Conservation (phyloP, 2,329 filamentous ascomycete genomes). For the Pseudogymnoascus sp. region DNA sequence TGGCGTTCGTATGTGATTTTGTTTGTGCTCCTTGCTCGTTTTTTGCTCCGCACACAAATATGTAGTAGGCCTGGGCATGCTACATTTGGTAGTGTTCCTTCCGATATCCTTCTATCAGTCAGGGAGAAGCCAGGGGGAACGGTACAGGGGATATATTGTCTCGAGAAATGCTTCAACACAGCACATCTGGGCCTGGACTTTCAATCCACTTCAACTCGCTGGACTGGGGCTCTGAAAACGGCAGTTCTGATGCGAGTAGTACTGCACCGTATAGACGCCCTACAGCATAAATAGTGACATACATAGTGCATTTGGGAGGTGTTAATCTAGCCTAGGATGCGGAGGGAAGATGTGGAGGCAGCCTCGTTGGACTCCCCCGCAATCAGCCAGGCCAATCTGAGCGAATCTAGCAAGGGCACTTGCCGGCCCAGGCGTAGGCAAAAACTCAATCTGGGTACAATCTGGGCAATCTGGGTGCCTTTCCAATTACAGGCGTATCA, state of each 20-base stretch:
- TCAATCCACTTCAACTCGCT: not conserved
- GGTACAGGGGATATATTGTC: not conserved
- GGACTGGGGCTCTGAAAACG: not conserved
- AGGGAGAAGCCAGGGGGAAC: too few relatives aligned
- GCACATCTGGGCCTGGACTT: not conserved
- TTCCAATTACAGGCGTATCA: not conserved
- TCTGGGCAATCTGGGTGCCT: too few relatives aligned
- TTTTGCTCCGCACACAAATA: not conserved
- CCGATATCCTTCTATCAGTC: not conserved
- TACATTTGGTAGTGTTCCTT: not conserved
- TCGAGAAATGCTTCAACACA: not conserved
- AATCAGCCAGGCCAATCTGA: not conserved
- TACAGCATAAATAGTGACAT: not conserved
- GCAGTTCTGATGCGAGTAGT: not conserved
- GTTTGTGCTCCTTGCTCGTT: not conserved
- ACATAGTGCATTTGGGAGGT: not conserved
- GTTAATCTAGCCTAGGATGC: too few relatives aligned
- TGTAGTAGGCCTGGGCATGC: not conserved
- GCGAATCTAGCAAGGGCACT: not conserved
- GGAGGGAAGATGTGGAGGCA: too few relatives aligned
- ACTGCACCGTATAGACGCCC: not conserved
- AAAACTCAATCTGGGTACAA: conserved; percentile 1
- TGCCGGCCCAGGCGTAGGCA: too few relatives aligned
- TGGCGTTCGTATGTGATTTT: not conserved
- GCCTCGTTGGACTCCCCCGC: not conserved